phyloP scores from a whole-genome alignment of 805 yeast genomes.

The Kazachstania taianensis region DNA sequence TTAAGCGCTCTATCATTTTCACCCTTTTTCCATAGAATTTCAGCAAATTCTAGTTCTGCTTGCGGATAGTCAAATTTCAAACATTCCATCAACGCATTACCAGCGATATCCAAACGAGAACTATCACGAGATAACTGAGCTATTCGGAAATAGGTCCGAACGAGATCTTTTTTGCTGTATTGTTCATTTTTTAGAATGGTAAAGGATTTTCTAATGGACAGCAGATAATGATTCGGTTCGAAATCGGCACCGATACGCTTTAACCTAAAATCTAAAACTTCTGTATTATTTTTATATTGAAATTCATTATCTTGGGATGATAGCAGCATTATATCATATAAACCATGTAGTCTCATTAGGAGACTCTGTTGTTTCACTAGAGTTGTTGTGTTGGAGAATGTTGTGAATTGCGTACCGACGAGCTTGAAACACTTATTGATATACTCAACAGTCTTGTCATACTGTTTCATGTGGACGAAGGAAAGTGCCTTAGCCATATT shows the following conservation, averaged over 20 bases:
- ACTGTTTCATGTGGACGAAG: constrained; percentile 32
- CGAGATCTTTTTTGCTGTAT: constrained; percentile 27
- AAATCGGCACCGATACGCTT: constrained; percentile 41
- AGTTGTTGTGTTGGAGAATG: constrained; percentile 40
- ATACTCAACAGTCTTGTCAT: constrained; percentile 29
- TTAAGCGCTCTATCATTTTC: constrained; percentile 78
- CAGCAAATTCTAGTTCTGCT: constrained; percentile 68
- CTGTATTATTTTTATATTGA: constrained; percentile 10
- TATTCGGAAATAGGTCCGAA: constrained; percentile 46
- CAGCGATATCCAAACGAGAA: constrained; percentile 61
- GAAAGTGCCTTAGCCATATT: constrained; percentile 56
- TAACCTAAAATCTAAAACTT: constrained; percentile 20
- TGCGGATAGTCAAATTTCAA: constrained; percentile 25
- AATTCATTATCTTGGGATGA: constrained; percentile 15
- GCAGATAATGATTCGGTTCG: constrained; percentile 47
- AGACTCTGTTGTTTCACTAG: constrained; percentile 39
- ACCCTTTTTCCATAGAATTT: constrained; percentile 81
- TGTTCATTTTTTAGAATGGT: constrained; percentile 21
- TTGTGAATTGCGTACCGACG: constrained; percentile 50
- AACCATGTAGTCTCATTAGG: constrained; percentile 47
- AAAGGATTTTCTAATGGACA: constrained; percentile 49
- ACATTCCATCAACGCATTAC: constrained; percentile 51
- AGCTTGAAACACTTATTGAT: constrained; percentile 43
- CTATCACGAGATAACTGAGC: constrained; percentile 60
- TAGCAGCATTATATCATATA: constrained; percentile 45